Evolutionary conservation across 2,329 filamentous ascomycete species (phyloP), one percentile per base, ranked within the genome.

Genomic region (Fusarium sp.): DNA sequence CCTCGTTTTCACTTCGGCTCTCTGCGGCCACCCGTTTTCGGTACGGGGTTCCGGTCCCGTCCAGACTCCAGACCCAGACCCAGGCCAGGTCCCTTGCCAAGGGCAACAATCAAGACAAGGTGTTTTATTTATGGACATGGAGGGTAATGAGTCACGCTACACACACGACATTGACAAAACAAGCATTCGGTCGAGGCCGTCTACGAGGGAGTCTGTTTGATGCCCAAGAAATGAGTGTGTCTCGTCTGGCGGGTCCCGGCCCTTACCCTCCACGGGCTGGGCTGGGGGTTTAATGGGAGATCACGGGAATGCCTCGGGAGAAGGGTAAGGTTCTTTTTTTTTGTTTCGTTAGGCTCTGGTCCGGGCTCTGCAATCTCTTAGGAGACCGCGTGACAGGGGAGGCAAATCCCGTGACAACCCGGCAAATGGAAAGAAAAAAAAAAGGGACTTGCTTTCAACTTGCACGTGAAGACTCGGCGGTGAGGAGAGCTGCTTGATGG

Each of bases 131-230:
- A 20, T 74, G 71, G 65, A 37, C 60, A 45, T 69, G 43, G 52
- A 45, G 32, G 50, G 68, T 43, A 66, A 58, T 69, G 72, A 74
- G 72, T 75, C 72, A 74, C 69, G 69, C 68, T 75, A 64, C 62
- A 67, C 60, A 32, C 30, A 27, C 25, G 25, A 27, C 25, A 27
- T 27, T 27, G 64, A 41, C 27, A 50, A 30, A 64, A 57, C 25
- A 43, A 57, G 52, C 50, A 64, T 57, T 57, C n/a, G 27, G 50
- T 54, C n/a, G 41, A 27, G 56, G 43, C 37, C 50, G 43, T 64
- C 60, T 34, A 30, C 64, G 50, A 64, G 50, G 72, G 34, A 50
- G 59, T 58, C 48, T 8, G 14, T 35, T 41, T n/a, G 25, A 8
- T 54, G 62, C 25, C 52, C 62, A 73, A 64, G n/a, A 41, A 43